Conservation (phyloP, 2,329 filamentous ascomycete genomes). For the Phoma sp. region DNA sequence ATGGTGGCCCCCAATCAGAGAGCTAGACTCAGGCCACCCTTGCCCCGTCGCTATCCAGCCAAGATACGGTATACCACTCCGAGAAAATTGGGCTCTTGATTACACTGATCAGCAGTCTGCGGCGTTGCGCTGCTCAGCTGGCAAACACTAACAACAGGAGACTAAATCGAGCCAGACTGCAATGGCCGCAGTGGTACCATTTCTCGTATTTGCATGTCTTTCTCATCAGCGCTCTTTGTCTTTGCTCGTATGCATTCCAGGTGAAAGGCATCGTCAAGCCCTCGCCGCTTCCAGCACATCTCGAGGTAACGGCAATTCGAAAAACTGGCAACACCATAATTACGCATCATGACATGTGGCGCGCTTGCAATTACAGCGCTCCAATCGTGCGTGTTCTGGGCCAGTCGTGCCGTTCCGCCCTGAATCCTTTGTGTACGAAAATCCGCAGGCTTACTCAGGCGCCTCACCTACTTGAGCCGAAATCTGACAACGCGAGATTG, state of each 20-base stretch:
- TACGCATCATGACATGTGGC: not conserved
- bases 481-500: not conserved
- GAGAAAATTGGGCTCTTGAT: too few relatives aligned
- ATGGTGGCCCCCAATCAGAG: too few relatives aligned
- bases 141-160: too few relatives aligned
- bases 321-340: not conserved
- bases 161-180: too few relatives aligned
- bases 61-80: too few relatives aligned
- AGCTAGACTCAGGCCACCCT: too few relatives aligned
- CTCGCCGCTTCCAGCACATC: not conserved
- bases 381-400: not conserved
- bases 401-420: not conserved
- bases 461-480: not conserved
- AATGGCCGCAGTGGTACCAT: too few relatives aligned
- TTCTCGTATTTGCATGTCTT: too few relatives aligned
- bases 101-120: too few relatives aligned
- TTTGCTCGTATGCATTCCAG: not conserved
- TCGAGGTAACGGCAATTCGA: not conserved
- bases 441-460: not conserved
- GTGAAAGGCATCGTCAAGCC: not conserved
- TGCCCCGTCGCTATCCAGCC: too few relatives aligned
- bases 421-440: not conserved
- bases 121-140: too few relatives aligned
- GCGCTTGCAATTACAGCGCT: not conserved
- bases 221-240: too few relatives aligned